phyloP scores from a whole-genome alignment of 1,139 yeast genomes.

The Hansenula lynferdii region DNA sequence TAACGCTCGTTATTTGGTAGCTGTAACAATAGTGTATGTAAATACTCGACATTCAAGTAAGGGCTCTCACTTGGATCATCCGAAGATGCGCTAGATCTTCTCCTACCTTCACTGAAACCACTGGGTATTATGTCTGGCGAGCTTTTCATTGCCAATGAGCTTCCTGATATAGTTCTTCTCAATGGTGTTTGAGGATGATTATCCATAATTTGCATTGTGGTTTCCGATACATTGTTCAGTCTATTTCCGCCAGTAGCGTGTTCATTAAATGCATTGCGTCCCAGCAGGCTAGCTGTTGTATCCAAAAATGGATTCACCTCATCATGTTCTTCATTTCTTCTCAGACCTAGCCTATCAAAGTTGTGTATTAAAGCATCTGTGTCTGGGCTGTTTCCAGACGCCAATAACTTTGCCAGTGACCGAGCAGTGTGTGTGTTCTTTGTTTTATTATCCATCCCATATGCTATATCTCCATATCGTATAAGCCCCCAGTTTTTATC shows the following conservation, averaged over 20 bases:
- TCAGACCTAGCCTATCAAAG: not conserved
- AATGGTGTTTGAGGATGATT: conserved; percentile 13
- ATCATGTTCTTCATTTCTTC: not conserved
- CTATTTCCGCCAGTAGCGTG: conserved; percentile 1
- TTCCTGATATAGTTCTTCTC: conserved; percentile 17
- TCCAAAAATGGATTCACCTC: not conserved
- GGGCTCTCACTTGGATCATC: not conserved
- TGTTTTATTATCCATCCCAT: no score
- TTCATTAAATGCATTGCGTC: no score
- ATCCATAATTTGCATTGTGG: conserved; percentile 14
- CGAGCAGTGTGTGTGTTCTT: no score
- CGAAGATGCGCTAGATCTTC: not conserved
- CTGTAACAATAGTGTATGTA: conserved; percentile 4
- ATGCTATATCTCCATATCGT: no score
- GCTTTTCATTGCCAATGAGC: no score
- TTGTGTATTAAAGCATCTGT: conserved; percentile 3
- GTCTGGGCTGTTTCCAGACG: no score
- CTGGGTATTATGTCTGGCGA: not conserved
- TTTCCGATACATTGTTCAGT: conserved; percentile 13
- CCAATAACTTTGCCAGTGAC: no score
- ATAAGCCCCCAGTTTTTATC: no score
- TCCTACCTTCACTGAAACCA: not conserved
- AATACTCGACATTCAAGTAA: conserved; percentile 10
- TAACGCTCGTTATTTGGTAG: conserved; percentile 7
- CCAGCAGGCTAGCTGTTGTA: not conserved